A percentile compares a stretch with the other conserved stretches of the same genome.
phyloP scores from a whole-genome alignment of 2,329 filamentous ascomycete species.

The Fusarium succisae region DNA sequence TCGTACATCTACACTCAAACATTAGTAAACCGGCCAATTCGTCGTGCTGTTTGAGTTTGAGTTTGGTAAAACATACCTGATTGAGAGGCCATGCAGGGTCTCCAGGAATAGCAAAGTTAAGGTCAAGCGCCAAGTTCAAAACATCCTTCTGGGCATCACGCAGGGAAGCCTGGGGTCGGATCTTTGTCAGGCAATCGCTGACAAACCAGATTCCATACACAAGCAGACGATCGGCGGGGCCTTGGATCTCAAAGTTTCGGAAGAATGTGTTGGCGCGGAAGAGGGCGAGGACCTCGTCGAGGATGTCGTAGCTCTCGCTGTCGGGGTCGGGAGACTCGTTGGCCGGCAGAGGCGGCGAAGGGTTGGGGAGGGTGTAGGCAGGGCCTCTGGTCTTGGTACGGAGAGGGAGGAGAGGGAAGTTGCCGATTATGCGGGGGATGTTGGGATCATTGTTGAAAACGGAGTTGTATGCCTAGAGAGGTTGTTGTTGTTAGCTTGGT shows the following conservation, averaged over 20 bases:
- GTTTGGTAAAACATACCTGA: constrained; percentile 63
- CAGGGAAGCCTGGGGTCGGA: constrained; percentile 76
- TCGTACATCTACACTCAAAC: constrained; percentile 76
- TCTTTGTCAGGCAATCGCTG: constrained; percentile 88
- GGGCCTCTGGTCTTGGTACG: constrained; percentile 96
- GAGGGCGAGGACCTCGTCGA: constrained; percentile 90
- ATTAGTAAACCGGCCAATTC: constrained; percentile 2
- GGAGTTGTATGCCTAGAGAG: constrained; percentile 88
- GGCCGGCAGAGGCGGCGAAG: constrained; percentile 64
- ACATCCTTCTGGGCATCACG: constrained; percentile 76
- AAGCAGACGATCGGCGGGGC: constrained; percentile 89
- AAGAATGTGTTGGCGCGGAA: constrained; percentile 99
- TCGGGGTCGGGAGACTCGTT: constrained; percentile 79
- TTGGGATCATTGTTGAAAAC: constrained; percentile 90
- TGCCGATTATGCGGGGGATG: constrained; percentile 72
- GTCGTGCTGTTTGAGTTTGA: not conserved
- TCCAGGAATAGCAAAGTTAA: constrained; percentile 91
- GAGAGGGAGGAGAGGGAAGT: constrained; percentile 93
- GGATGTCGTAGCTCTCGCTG: constrained; percentile 92
- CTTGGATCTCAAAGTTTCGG: constrained; percentile 99
- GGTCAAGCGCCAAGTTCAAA: constrained; percentile 89
- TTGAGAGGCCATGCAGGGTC: constrained; percentile 94
- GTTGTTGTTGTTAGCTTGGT: constrained; percentile 36
- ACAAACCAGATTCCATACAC: constrained; percentile 98
- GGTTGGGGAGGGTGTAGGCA: constrained; percentile 81